Percentiles rank a stretch among this genome's conserved stretches.
Conservation (phyloP, 495 filamentous ascomycete genomes). For the Daldinia childiae region DNA sequence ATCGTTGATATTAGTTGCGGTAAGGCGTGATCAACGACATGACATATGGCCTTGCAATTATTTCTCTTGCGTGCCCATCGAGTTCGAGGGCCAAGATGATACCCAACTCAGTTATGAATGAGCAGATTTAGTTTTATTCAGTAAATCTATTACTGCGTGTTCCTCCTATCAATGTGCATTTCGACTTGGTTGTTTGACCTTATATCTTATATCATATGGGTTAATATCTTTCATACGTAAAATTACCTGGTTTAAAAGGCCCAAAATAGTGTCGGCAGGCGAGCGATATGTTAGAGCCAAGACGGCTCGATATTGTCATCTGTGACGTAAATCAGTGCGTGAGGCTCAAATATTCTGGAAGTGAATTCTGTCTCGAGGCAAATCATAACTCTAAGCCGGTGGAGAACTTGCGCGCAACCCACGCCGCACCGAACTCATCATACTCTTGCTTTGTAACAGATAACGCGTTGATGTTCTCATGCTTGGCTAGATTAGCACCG, state of each 20-base stretch:
- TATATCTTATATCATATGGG: neutral
- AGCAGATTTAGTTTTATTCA: conserved; percentile 19
- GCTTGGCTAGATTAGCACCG: conserved; percentile 75
- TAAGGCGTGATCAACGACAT: conserved; percentile 8
- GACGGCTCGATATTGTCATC: neutral
- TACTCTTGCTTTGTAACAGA: conserved; percentile 89
- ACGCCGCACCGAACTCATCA: conserved; percentile 82
- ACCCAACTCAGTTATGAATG: conserved; percentile 37
- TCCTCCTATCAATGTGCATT: neutral
- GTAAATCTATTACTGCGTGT: neutral
- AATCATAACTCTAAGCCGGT: conserved; percentile 55
- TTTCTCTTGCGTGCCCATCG: conserved; percentile 10
- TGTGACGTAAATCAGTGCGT: conserved; percentile 10
- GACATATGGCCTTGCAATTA: conserved; percentile 3
- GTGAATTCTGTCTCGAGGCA: neutral
- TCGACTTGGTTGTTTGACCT: neutral
- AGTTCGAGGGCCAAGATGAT: conserved; percentile 19
- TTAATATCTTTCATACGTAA: neutral
- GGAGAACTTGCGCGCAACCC: conserved; percentile 78
- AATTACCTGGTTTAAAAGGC: neutral
- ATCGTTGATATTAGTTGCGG: conserved; percentile 9
- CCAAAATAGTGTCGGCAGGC: neutral
- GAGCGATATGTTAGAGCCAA: neutral
- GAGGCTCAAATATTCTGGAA: neutral
- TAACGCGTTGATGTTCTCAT: conserved; percentile 69